Percentiles rank a stretch among this genome's conserved stretches.
phyloP scores from a whole-genome alignment of 306 rosid genomes.

The Carpinus viminea region DNA sequence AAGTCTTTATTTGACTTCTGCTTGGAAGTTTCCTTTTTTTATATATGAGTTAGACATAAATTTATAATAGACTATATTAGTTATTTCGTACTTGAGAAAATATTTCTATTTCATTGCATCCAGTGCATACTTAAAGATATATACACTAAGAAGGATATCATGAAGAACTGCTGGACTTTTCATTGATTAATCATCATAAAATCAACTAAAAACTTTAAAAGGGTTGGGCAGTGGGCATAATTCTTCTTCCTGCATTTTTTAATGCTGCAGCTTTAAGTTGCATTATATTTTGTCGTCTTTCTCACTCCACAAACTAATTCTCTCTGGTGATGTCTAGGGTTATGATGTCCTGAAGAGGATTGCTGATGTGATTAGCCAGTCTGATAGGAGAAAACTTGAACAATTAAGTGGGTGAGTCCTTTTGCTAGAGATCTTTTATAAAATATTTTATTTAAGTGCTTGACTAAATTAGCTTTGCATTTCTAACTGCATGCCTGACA shows the following conservation, averaged over 20 bases:
- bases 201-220: background rate
- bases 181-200: background rate
- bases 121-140: background rate
- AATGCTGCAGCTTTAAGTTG: slow-evolving; percentile 26
- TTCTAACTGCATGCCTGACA: background rate
- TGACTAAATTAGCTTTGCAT: slow-evolving; percentile 5
- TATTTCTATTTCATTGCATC: background rate
- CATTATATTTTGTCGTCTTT: slow-evolving; percentile 23
- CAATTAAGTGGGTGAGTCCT: slow-evolving; percentile 81
- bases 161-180: background rate
- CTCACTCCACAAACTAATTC: slow-evolving; percentile 22
- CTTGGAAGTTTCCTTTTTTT: slow-evolving; percentile 8
- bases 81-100: background rate
- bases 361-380: slow-evolving; percentile 69
- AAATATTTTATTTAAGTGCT: slow-evolving; percentile 14
- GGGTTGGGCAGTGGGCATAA: background rate
- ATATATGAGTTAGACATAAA: background rate
- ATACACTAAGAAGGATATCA: background rate
- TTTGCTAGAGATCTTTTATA: background rate
- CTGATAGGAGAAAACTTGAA: slow-evolving; percentile 54
- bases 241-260: slow-evolving; percentile 22
- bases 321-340: slow-evolving; percentile 53
- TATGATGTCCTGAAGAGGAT: slow-evolving; percentile 76
- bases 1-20: slow-evolving; percentile 19
- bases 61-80: background rate